Evolutionary conservation across 139 green algal species (phyloP), one percentile per base, ranked within the genome.

Genomic region (Coccomyxa sp.): DNA sequence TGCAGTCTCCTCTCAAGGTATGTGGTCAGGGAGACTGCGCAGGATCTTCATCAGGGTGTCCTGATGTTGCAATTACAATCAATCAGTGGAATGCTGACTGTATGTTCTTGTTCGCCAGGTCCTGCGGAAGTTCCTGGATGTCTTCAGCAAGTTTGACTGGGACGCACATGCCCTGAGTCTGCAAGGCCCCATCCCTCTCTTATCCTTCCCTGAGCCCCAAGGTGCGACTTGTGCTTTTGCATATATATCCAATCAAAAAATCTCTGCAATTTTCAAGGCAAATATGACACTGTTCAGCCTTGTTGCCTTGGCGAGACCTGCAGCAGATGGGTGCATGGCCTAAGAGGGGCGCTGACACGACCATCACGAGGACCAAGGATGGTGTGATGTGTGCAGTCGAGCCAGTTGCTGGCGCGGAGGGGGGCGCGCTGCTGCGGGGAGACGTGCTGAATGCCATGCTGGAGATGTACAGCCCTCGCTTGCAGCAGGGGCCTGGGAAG

Each of bases 111-210:
- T 9, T 71, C 1, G 63, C 63, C 88, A 96, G 91, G 93, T 98
- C 30, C 85, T 99, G 84, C 91, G 95, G 82, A 92, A 91, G 78
- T 98, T 99, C 81, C 84, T 99, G 76, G 74, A 89, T 7, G 93
- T 95, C 81, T 97, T 97, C 84, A 90, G 89, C 81, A 83, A 79
- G 25, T 98, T 98, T 86, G 89, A 98, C 84, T 98, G 96, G 96
- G 96, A 98, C 81, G 85, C 85, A 16, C 94, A 93, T 84, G 95
- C 90, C 82, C 85, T 98, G 18, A 95, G 88, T 80, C 85, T 99
- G 71, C 87, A 92, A 68, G 95, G 96, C 4, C 92, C 93, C 25
- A 85, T 96, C 63, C 83, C 90, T 21, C 77, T 94, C 14, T 51
- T 16, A 10, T 59, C 81, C 80, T 90, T 94, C 75, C 85, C 88